Conservation (phyloP, 768 basidiomycete genomes). For the Suillus variegatus region DNA sequence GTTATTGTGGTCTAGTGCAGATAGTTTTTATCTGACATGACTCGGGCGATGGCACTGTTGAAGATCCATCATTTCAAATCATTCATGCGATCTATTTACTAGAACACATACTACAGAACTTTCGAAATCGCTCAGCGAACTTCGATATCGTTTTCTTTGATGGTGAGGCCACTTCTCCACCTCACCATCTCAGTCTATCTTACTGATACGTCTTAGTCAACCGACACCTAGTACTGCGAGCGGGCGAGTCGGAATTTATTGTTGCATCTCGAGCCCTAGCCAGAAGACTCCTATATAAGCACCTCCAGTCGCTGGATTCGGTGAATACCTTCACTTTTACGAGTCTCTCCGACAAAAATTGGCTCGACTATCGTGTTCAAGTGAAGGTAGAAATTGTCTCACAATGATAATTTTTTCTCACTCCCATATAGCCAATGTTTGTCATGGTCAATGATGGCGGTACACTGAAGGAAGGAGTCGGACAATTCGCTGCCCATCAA, state of each 20-base stretch:
- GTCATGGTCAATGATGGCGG: conserved; percentile 59
- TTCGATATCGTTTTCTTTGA: conserved; percentile 70
- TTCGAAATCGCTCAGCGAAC: conserved; percentile 48
- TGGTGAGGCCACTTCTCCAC: conserved; percentile 31
- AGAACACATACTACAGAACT: conserved; percentile 52
- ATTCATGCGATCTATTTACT: conserved; percentile 58
- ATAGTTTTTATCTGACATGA: background rate
- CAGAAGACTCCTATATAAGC: conserved; percentile 50
- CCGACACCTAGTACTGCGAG: conserved; percentile 43
- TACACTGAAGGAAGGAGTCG: conserved; percentile 12
- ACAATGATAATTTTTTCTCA: background rate
- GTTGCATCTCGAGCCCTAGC: conserved; percentile 54
- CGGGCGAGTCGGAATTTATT: conserved; percentile 36
- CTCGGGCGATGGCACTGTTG: background rate
- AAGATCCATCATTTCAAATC: conserved; percentile 61
- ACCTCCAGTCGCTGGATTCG: conserved; percentile 41
- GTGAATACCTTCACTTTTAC: conserved; percentile 49
- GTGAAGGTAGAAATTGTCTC: conserved; percentile 38
- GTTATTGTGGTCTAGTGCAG: conserved; percentile 6
- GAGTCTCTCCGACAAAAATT: conserved; percentile 45
- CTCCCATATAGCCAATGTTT: conserved; percentile 60
- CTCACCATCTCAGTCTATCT: background rate
- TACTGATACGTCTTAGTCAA: conserved; percentile 35
- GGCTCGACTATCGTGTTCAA: conserved; percentile 45
- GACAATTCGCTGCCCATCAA: conserved; percentile 22